These are phyloP conservation scores for Flaveria floridana DNA, from an alignment of 140 eudicot species.

Conservation along the genomic window DNA sequence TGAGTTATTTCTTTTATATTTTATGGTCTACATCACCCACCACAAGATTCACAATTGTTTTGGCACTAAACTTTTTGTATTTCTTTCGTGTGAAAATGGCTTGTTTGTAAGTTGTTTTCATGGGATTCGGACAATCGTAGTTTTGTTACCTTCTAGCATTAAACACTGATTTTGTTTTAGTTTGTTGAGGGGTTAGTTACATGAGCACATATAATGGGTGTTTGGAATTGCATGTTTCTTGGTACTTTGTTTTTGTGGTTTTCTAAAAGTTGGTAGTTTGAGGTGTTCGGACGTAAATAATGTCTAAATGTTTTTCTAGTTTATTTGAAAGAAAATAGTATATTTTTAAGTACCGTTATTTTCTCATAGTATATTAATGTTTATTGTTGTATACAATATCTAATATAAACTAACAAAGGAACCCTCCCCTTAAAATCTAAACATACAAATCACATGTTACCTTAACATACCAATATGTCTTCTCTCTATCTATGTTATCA, in stretches of 20 bases:
- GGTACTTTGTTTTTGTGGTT: not conserved
- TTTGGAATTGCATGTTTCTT: slow-evolving; percentile 6
- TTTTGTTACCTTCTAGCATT: slow-evolving; percentile 25
- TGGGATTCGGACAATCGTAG: slow-evolving; percentile 30
- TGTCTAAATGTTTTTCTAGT: not conserved
- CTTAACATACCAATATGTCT: too few relatives aligned
- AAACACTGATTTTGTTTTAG: slow-evolving; percentile 14
- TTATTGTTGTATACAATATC: too few relatives aligned
- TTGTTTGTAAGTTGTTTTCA: slow-evolving; percentile 21
- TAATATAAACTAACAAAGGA: too few relatives aligned
- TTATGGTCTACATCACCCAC: slow-evolving; percentile 13
- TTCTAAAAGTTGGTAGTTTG: not conserved
- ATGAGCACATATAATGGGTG: not conserved
- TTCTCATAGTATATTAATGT: too few relatives aligned
- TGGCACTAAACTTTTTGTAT: not conserved
- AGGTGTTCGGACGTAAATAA: not conserved
- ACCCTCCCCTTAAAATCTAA: too few relatives aligned
- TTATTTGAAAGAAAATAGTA: too few relatives aligned
- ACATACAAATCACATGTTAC: too few relatives aligned
- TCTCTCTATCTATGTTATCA: too few relatives aligned
- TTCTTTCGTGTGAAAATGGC: slow-evolving; percentile 22
- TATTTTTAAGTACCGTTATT: too few relatives aligned
- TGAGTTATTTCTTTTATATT: not conserved
- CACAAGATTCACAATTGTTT: slow-evolving; percentile 19
- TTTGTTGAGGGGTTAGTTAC: not conserved